Conservation (phyloP, 1,284 basidiomycete genomes). For the Ganoderma resinaceum region DNA sequence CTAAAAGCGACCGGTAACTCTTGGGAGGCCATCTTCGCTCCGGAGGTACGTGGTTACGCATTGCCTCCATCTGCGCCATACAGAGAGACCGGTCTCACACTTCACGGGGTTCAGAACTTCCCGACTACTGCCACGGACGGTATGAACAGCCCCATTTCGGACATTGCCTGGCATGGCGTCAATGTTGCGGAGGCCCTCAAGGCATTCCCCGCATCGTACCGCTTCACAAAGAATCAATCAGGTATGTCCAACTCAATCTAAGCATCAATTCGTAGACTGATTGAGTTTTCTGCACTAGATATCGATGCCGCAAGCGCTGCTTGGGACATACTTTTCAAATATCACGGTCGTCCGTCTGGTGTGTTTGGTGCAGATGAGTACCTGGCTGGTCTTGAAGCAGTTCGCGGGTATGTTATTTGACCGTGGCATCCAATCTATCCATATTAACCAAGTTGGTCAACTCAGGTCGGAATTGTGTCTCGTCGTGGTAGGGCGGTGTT, state of each 20-base stretch:
- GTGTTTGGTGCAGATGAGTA: constrained; percentile 57
- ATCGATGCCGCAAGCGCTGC: constrained; percentile 54
- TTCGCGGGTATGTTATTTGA: not conserved
- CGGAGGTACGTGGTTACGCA: constrained; percentile 24
- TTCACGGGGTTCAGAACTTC: constrained; percentile 44
- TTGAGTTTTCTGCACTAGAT: constrained; percentile 36
- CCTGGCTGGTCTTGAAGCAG: not conserved
- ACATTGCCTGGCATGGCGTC: constrained; percentile 56
- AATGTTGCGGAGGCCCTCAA: constrained; percentile 65
- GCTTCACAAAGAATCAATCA: constrained; percentile 61
- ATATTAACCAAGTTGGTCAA: not conserved
- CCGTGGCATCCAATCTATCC: not conserved
- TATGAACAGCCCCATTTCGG: constrained; percentile 38
- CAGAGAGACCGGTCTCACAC: not conserved
- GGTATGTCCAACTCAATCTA: constrained; percentile 40
- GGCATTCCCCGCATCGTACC: constrained; percentile 58
- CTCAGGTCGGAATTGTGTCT: not conserved
- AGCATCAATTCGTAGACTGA: constrained; percentile 26
- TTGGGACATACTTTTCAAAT: constrained; percentile 63
- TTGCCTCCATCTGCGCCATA: not conserved
- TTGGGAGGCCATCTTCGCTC: constrained; percentile 47
- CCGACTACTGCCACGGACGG: constrained; percentile 43
- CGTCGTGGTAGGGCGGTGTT: not conserved
- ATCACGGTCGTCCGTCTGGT: constrained; percentile 64
- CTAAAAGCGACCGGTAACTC: constrained; percentile 56